Percentiles rank a stretch among this genome's conserved stretches.
These are phyloP conservation scores for Carex pumila DNA, from an alignment of 176 grass and related monocot species.

Conservation along the genomic window DNA sequence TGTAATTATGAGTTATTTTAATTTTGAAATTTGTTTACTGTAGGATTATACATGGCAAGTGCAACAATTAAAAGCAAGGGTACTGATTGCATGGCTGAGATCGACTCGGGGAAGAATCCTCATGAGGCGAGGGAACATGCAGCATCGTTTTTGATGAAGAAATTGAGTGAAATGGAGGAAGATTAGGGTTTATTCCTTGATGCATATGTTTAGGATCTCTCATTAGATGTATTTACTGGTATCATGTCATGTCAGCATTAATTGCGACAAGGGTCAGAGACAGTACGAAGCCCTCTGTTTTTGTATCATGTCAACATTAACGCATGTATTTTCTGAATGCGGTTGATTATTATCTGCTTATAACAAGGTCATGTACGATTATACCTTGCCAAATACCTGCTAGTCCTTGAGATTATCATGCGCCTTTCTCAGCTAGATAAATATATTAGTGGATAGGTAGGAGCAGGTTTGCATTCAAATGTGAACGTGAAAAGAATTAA, in stretches of 20 bases:
- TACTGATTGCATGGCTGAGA: neutral
- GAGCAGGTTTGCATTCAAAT: neutral
- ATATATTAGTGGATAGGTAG: no score
- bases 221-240: neutral
- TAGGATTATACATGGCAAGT: slow-evolving; percentile 12
- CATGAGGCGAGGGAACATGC: slow-evolving; percentile 13
- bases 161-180: neutral
- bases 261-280: neutral
- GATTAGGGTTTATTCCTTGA: neutral
- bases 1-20: neutral
- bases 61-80: neutral
- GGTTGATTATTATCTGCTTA: no score
- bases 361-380: no score
- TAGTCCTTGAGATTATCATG: no score
- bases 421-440: no score
- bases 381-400: no score
- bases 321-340: no score
- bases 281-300: neutral
- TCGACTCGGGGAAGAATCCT: neutral
- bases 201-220: neutral
- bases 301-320: no score
- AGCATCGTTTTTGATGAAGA: neutral
- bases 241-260: neutral
- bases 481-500: neutral
- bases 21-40: no score